Conservation (phyloP, 768 basidiomycete genomes). For the Tylopilus rubrobrunneus region DNA sequence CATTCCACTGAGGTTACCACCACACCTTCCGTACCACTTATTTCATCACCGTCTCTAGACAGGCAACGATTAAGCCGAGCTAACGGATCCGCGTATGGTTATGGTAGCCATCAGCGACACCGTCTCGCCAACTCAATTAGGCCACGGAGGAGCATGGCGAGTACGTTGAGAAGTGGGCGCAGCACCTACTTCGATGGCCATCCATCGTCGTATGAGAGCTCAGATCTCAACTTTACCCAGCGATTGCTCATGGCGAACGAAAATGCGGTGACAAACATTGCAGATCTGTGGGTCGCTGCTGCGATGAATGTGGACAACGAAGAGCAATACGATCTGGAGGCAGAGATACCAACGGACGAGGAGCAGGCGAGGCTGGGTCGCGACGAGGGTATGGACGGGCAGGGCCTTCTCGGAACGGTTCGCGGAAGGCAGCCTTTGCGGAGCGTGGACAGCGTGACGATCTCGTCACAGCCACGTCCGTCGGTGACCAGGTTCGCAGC, state of each 20-base stretch:
- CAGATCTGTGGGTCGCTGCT: constrained; percentile 96
- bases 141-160: constrained; percentile 50
- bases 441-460: constrained; percentile 12
- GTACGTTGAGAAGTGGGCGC: constrained; percentile 48
- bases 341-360: constrained; percentile 22
- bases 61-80: constrained; percentile 51
- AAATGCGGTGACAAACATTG: constrained; percentile 89
- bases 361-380: constrained; percentile 34
- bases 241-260: constrained; percentile 90
- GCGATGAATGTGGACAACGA: constrained; percentile 95
- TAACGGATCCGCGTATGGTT: constrained; percentile 81
- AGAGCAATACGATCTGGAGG: constrained; percentile 58
- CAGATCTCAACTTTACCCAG: constrained; percentile 83
- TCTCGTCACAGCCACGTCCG: constrained; percentile 22
- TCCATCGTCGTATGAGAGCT: constrained; percentile 38
- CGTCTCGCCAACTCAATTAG: constrained; percentile 49
- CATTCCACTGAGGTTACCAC: constrained; percentile 31
- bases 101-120: constrained; percentile 51
- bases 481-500: constrained; percentile 25
- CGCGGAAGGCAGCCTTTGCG: constrained; percentile 20
- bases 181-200: constrained; percentile 43
- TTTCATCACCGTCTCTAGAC: constrained; percentile 39
- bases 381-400: constrained; percentile 40
- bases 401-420: constrained; percentile 23
- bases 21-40: constrained; percentile 43